Conservation (phyloP, 2,329 filamentous ascomycete genomes). For the Rhytidhysteron rufulum region DNA sequence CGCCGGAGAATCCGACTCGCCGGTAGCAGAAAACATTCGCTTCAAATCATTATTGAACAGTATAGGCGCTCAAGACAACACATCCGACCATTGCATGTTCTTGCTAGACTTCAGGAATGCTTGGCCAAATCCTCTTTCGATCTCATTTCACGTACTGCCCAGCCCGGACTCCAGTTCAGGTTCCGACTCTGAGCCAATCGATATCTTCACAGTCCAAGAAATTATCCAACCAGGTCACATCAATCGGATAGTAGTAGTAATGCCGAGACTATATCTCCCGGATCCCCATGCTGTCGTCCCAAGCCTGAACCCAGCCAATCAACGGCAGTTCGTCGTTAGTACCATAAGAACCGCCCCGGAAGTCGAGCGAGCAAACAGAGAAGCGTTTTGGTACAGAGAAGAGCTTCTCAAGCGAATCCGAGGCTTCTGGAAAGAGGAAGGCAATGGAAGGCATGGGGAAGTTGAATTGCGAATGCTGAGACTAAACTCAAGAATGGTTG, state of each 20-base stretch:
- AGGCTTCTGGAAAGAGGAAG: conserved; percentile 67
- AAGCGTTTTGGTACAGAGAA: conserved; percentile 90
- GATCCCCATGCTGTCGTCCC: conserved; percentile 76
- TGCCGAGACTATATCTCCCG: conserved; percentile 72
- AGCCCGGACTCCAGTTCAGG: conserved; percentile 4
- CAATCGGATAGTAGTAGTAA: conserved; percentile 69
- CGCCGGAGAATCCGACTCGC: conserved; percentile 2
- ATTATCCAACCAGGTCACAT: conserved; percentile 58
- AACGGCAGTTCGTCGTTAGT: conserved; percentile 90
- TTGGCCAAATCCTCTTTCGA: conserved; percentile 75
- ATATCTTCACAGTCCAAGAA: conserved; percentile 34
- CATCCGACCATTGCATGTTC: conserved; percentile 69
- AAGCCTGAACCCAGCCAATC: conserved; percentile 72
- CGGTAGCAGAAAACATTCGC: conserved; percentile 31
- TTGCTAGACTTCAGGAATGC: conserved; percentile 83
- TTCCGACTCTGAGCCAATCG: conserved; percentile 12
- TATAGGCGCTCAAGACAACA: conserved; percentile 38
- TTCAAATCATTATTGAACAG: conserved; percentile 46
- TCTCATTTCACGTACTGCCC: conserved; percentile 54
- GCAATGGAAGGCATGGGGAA: conserved; percentile 54
- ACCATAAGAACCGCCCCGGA: conserved; percentile 74
- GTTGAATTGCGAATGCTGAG: conserved; percentile 75
- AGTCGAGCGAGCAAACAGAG: conserved; percentile 69
- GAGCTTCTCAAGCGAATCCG: conserved; percentile 67
- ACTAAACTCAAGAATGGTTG: conserved; percentile 73